phyloP scores from a whole-genome alignment of 768 basidiomycete species.

The Clitopilus hobsonii region DNA sequence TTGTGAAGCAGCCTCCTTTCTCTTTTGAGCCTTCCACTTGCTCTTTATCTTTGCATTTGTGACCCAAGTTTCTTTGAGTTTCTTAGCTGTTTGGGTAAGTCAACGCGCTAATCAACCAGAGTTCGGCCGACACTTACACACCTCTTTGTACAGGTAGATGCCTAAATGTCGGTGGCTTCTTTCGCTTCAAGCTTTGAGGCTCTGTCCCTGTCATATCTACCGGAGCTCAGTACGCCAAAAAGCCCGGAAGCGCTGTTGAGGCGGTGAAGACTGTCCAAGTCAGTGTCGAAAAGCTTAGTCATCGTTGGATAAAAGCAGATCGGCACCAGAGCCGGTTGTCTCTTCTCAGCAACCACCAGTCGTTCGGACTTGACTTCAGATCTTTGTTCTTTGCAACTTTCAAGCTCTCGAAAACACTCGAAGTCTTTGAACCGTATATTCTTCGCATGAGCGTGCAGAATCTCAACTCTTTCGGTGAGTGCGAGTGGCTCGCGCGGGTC shows the following conservation, averaged over 20 bases:
- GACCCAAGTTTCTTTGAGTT: slow-evolving; percentile 79
- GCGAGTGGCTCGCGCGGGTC: neutral
- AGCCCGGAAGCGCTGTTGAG: slow-evolving; percentile 17
- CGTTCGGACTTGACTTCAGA: slow-evolving; percentile 9
- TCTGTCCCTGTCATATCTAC: neutral
- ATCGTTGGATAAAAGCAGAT: slow-evolving; percentile 4
- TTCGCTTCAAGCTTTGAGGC: slow-evolving; percentile 32
- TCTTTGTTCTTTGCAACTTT: slow-evolving; percentile 27
- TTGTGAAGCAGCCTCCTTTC: slow-evolving; percentile 29
- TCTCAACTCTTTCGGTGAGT: slow-evolving; percentile 74
- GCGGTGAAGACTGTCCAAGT: slow-evolving; percentile 8
- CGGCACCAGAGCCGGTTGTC: slow-evolving; percentile 20
- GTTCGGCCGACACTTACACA: slow-evolving; percentile 22
- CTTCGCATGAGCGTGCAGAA: slow-evolving; percentile 96
- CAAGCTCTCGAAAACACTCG: slow-evolving; percentile 12
- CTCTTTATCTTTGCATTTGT: slow-evolving; percentile 71
- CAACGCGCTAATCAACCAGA: too few relatives aligned
- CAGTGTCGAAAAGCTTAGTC: slow-evolving; percentile 8
- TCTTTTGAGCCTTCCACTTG: slow-evolving; percentile 74
- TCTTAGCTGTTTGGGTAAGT: slow-evolving; percentile 78
- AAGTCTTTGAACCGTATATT: slow-evolving; percentile 25
- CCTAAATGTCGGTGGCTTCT: slow-evolving; percentile 65
- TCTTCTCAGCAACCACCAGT: slow-evolving; percentile 24
- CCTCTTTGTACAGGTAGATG: slow-evolving; percentile 64
- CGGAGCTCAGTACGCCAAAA: neutral